Evolutionary conservation across 345 rosid genomes (phyloP).

Genomic region (Populus deltoides): DNA sequence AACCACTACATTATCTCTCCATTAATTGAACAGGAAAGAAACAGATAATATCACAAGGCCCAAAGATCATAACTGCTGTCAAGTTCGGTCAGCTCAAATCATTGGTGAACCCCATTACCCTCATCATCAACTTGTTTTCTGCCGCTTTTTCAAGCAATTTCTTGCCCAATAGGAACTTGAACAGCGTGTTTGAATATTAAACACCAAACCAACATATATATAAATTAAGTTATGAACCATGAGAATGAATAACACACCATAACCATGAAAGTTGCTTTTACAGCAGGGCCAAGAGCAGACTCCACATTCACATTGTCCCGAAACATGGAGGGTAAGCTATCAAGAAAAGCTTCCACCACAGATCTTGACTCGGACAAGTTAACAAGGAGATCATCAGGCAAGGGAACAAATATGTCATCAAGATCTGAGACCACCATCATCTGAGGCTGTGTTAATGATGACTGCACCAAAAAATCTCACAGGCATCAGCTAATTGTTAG

Average conservation of each 20-base stretch:
- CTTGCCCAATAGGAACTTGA: neutral
- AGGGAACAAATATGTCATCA: constrained; percentile 86
- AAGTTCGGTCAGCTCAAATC: neutral
- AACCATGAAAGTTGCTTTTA: constrained; percentile 90
- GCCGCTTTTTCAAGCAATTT: neutral
- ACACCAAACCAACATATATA: neutral
- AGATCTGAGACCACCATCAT: constrained; percentile 99
- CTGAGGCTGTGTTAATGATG: constrained; percentile 95
- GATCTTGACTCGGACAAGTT: constrained; percentile 93
- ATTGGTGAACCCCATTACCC: neutral
- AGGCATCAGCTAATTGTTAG: neutral
- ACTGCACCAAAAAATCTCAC: constrained; percentile 49
- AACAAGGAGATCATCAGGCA: constrained; percentile 98
- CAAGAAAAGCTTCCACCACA: constrained; percentile 88
- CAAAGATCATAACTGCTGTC: neutral
- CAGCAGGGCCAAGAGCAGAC: constrained; percentile 98
- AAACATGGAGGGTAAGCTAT: constrained; percentile 92
- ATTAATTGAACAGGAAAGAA: neutral
- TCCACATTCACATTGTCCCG: constrained; percentile 83
- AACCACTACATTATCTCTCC: neutral
- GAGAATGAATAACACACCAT: constrained; percentile 58
- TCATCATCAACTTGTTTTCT: neutral
- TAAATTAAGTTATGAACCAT: neutral
- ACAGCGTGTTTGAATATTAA: neutral
- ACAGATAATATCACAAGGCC: neutral